Percentiles rank a stretch among this genome's conserved stretches.
phyloP scores from a whole-genome alignment of 768 basidiomycete genomes.

The Plicaturopsis crispa region DNA sequence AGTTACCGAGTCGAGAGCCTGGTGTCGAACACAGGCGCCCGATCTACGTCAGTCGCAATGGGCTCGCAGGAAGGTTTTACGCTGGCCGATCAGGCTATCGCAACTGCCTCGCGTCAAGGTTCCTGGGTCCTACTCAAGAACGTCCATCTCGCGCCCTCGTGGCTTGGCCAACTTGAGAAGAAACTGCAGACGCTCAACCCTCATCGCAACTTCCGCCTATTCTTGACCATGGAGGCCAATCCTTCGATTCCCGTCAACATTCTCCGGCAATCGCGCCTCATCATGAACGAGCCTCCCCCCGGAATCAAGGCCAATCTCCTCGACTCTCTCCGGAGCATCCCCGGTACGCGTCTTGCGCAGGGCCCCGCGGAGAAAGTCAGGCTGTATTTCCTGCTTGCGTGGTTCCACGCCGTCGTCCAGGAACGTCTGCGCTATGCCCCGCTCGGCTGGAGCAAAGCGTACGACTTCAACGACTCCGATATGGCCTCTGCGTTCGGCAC shows the following conservation, averaged over 20 bases:
- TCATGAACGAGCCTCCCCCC: constrained; percentile 99
- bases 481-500: constrained; percentile 88
- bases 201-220: constrained; percentile 88
- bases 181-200: constrained; percentile 88
- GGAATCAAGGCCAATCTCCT: constrained; percentile 95
- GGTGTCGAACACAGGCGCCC: constrained; percentile 65
- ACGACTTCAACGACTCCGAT: constrained; percentile 99
- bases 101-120: constrained; percentile 85
- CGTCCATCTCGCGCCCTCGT: constrained; percentile 90
- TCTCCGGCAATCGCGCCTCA: constrained; percentile 87
- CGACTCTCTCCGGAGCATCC: constrained; percentile 76
- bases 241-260: constrained; percentile 94
- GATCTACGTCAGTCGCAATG: constrained; percentile 92
- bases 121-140: constrained; percentile 98
- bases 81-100: constrained; percentile 93
- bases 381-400: constrained; percentile 92
- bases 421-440: constrained; percentile 95
- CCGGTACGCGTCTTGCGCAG: constrained; percentile 61
- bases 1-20: constrained; percentile 92
- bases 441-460: constrained; percentile 92
- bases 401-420: constrained; percentile 98
- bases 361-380: constrained; percentile 92
- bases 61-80: constrained; percentile 97
- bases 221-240: constrained; percentile 97
- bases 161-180: constrained; percentile 96